Evolutionary conservation across 441 rosid genomes (phyloP), one percentile per base, ranked within the genome.

Genomic region (Corymbia calophylla): DNA sequence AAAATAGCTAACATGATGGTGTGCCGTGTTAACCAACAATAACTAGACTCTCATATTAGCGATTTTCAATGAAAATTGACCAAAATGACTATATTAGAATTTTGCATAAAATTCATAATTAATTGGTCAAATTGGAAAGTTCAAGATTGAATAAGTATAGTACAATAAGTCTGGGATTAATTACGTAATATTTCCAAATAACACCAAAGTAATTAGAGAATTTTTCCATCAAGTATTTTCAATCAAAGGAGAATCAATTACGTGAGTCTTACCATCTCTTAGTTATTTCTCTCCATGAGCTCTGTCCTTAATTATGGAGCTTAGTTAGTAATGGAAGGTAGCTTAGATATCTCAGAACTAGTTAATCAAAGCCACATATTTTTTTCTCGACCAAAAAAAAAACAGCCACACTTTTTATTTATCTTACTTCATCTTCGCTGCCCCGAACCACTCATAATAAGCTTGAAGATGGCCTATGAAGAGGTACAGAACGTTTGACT

Each of bases 21-120:
- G 17, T 7, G 16, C 1, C 10, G 0, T 1, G 0, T 44, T 25
- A 2, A 4, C 49, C 9, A 2, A 8, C 2, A 1, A 12, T 77
- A 17, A 44, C n/a, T 23, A 1, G 5, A 77, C 29, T 1, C 1
- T 4, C 1, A 39, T 8, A 3, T 73, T 4, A 39, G 49, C 1
- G 2, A 73, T 6, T 39, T 73, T 6, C 1, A 21, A 13, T 25
- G 13, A 73, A 21, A 73, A 73, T 39, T 47, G 3, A 77, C 4
- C 1, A 2, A 14, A 77, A 13, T 3, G 17, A 62, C 16, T 62
- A 29, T 2, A 12, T 29, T 5, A 4, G 7, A 62, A 27, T 62
- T 62, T 62, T 11, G 1, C n/a, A 60, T 25, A 25, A 10, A 29
- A 0, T 27, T 29, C 12, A 8, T 1, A 62, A 2, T 62, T 27